phyloP scores from a whole-genome alignment of 768 basidiomycete species.

The Mycena capillaripes region DNA sequence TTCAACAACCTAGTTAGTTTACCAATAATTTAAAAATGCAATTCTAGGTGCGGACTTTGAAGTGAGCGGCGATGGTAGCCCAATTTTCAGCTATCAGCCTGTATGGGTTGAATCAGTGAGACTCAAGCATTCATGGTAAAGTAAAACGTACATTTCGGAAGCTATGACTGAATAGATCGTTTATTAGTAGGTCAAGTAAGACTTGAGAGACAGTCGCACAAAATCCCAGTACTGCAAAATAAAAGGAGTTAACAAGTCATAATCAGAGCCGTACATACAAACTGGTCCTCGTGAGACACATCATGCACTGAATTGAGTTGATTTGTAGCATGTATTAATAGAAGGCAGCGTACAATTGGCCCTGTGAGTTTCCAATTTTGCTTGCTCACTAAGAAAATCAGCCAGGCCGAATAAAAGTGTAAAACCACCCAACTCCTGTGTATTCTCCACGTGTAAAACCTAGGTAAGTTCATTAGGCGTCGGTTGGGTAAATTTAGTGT shows the following conservation, averaged over 20 bases:
- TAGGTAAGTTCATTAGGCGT: neutral
- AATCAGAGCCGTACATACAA: neutral
- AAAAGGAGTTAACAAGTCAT: no score
- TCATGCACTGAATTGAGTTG: neutral
- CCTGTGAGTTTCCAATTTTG: conserved; percentile 47
- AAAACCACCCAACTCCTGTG: conserved; percentile 48
- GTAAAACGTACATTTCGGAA: neutral
- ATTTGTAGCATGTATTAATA: no score
- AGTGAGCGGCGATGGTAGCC: neutral
- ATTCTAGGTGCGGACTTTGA: neutral
- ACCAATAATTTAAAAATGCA: neutral
- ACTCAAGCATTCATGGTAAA: no score
- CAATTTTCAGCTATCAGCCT: conserved; percentile 6
- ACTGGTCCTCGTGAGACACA: conserved; percentile 4
- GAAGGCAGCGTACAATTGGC: conserved; percentile 37
- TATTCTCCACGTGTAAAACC: conserved; percentile 42
- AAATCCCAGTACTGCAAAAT: conserved; percentile 9
- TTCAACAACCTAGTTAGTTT: neutral
- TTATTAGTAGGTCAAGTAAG: no score
- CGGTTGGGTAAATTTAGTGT: neutral
- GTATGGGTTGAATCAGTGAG: neutral
- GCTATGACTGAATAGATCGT: neutral
- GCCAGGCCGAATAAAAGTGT: neutral
- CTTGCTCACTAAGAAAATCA: conserved; percentile 49
- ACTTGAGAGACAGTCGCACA: neutral